Percentiles rank a stretch among this genome's conserved stretches.
These are phyloP conservation scores for Xylaria nigripes DNA, from an alignment of 495 filamentous ascomycete genomes.

Conservation along the genomic window DNA sequence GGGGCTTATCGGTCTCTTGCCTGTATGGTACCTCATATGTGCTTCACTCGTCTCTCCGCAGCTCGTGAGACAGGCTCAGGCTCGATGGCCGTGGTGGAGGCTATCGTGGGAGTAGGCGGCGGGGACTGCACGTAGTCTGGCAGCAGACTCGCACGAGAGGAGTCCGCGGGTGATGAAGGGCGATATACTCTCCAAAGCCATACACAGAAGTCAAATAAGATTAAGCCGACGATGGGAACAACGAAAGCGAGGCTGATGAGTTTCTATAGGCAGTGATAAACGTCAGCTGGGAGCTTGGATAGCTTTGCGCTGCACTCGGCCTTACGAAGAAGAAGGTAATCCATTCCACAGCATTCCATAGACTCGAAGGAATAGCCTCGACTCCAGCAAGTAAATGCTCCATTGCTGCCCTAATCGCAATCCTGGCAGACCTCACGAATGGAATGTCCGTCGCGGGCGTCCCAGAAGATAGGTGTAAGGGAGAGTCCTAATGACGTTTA, in stretches of 20 bases:
- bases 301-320: background rate
- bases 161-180: slow-evolving; percentile 13
- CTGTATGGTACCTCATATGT: background rate
- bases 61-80: background rate
- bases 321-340: slow-evolving; percentile 26
- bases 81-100: slow-evolving; percentile 13
- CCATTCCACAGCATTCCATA: slow-evolving; percentile 24
- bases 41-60: slow-evolving; percentile 1
- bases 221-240: slow-evolving; percentile 22
- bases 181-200: slow-evolving; percentile 35
- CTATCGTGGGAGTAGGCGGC: slow-evolving; percentile 1
- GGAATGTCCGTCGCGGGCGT: background rate
- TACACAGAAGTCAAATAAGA: slow-evolving; percentile 37
- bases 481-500: background rate
- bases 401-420: background rate
- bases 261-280: slow-evolving; percentile 12
- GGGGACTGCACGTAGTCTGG: slow-evolving; percentile 2
- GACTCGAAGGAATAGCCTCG: slow-evolving; percentile 9
- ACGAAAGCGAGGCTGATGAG: slow-evolving; percentile 22
- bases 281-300: background rate
- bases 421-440: background rate
- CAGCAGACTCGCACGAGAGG: slow-evolving; percentile 11
- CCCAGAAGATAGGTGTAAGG: background rate
- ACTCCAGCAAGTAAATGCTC: background rate
- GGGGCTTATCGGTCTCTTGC: background rate